A percentile compares a stretch with the other conserved stretches of the same genome.
These are phyloP conservation scores for Vitis hybrid DNA, from an alignment of 177 flowering plant species.

Conservation along the genomic window DNA sequence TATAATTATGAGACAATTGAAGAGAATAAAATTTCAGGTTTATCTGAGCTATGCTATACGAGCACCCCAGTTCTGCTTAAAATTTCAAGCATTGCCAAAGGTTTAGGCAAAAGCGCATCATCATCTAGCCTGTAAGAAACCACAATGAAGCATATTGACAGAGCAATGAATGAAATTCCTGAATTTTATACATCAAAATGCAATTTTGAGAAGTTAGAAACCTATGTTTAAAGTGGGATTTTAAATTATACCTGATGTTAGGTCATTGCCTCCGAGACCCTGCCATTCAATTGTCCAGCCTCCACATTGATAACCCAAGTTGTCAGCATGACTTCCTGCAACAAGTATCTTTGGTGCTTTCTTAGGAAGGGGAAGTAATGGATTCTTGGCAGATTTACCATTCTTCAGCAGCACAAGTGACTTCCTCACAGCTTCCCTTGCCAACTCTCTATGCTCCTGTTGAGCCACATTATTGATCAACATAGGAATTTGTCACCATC, in stretches of 20 bases:
- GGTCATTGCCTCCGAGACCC: conserved; percentile 20
- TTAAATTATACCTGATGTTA: conserved; percentile 13
- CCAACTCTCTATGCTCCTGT: conserved; percentile 33
- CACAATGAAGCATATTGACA: too few relatives aligned
- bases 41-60: neutral
- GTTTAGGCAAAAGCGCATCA: too few relatives aligned
- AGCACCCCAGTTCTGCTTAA: neutral
- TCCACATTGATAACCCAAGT: conserved; percentile 27
- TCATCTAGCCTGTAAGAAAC: too few relatives aligned
- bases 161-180: neutral
- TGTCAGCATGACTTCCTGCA: conserved; percentile 26
- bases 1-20: neutral
- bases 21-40: neutral
- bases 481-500: too few relatives aligned
- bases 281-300: conserved; percentile 29
- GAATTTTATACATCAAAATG: neutral
- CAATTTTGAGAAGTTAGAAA: too few relatives aligned
- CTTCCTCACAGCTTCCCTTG: conserved; percentile 46
- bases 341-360: conserved; percentile 17
- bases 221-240: neutral
- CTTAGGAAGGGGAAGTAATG: conserved; percentile 24
- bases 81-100: too few relatives aligned
- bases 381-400: conserved; percentile 12
- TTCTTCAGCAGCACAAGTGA: conserved; percentile 44
- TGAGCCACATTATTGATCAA: neutral